Conservation (phyloP, 345 rosid species). For the Gynandropsis gynandra region DNA sequence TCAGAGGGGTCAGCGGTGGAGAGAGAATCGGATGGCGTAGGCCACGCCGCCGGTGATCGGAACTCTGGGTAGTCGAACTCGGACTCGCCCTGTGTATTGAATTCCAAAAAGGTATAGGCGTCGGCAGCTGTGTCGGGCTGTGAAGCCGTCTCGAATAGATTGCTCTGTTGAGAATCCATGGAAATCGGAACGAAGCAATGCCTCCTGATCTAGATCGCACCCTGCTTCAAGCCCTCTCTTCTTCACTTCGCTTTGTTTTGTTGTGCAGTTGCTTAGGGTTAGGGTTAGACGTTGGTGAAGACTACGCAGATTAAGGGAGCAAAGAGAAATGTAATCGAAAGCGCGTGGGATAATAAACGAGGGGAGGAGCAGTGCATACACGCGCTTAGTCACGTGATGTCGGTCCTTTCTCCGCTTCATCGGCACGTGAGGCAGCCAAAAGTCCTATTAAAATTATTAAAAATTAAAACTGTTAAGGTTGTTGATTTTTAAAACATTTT, state of each 20-base stretch:
- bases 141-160: slow-evolving; percentile 83
- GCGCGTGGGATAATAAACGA: slow-evolving; percentile 13
- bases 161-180: slow-evolving; percentile 75
- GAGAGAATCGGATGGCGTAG: slow-evolving; percentile 84
- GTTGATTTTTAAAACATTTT: not conserved
- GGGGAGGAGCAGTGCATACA: not conserved
- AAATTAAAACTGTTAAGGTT: not conserved
- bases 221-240: slow-evolving; percentile 14
- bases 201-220: slow-evolving; percentile 18
- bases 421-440: not conserved
- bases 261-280: slow-evolving; percentile 24
- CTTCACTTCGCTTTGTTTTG: slow-evolving; percentile 7
- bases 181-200: slow-evolving; percentile 19
- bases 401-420: slow-evolving; percentile 11
- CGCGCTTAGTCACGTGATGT: slow-evolving; percentile 10
- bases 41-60: slow-evolving; percentile 76
- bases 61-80: slow-evolving; percentile 95
- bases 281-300: slow-evolving; percentile 27
- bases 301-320: not conserved
- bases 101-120: slow-evolving; percentile 91
- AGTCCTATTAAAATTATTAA: not conserved
- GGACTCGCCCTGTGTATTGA: slow-evolving; percentile 94
- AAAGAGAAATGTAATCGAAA: not conserved
- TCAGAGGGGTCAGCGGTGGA: slow-evolving; percentile 39
- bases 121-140: slow-evolving; percentile 85